Percentiles rank a stretch among this genome's conserved stretches.
Evolutionary conservation across 2,329 filamentous ascomycete species (phyloP).

Genomic region (Alternaria ventricosa): DNA sequence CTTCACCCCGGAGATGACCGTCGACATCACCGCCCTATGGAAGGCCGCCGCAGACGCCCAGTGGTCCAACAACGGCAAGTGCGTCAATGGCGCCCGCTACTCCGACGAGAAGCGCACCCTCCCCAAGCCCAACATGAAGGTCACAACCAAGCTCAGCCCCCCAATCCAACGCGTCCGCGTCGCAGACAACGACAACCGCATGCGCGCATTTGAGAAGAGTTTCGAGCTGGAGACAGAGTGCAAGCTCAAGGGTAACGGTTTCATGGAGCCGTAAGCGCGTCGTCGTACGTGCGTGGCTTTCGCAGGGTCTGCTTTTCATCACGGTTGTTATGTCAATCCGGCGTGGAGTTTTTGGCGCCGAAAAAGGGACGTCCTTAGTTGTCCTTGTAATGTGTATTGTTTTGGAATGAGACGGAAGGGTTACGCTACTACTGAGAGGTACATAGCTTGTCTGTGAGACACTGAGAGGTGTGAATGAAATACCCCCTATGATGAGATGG

Average conservation of each 20-base stretch:
- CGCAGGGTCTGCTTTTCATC: background rate
- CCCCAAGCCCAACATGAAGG: slow-evolving; percentile 3
- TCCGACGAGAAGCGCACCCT: slow-evolving; percentile 25
- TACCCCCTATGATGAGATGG: background rate
- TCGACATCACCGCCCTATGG: slow-evolving; percentile 48
- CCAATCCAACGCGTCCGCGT: slow-evolving; percentile 18
- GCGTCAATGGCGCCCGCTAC: slow-evolving; percentile 33
- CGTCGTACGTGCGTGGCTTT: background rate
- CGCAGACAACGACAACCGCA: slow-evolving; percentile 23
- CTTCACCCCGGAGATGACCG: slow-evolving; percentile 51
- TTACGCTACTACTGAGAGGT: background rate
- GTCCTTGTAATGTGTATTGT: background rate
- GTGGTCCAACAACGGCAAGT: slow-evolving; percentile 43
- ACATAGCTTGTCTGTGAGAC: background rate
- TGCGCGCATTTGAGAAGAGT: slow-evolving; percentile 34
- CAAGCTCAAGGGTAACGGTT: slow-evolving; percentile 37
- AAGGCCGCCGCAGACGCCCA: slow-evolving; percentile 47
- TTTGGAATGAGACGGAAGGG: background rate
- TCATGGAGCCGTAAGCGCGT: slow-evolving; percentile 41
- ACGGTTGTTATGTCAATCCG: background rate
- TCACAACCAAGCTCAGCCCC: slow-evolving; percentile 34
- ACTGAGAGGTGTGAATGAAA: background rate
- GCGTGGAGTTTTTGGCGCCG: background rate
- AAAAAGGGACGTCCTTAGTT: background rate
- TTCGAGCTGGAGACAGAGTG: slow-evolving; percentile 38